phyloP scores from a whole-genome alignment of 176 grass and related monocot genomes.

The Oryza australiensis region DNA sequence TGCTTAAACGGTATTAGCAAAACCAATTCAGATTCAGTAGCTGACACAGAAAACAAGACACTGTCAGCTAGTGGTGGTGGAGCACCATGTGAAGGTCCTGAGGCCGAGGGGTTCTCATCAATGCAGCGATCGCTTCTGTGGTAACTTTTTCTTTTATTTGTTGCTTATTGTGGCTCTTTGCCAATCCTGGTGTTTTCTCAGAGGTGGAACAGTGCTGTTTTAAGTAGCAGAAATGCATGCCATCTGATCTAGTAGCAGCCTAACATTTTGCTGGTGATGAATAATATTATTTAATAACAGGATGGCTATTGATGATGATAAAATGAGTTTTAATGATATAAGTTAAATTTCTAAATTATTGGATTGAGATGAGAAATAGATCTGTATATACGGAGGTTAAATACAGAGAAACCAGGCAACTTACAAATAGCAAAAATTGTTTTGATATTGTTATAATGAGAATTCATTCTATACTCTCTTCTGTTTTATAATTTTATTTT shows the following conservation, averaged over 20 bases:
- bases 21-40: constrained; percentile 42
- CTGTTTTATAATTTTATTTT: background rate
- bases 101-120: constrained; percentile 43
- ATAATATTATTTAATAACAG: background rate
- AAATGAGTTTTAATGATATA: background rate
- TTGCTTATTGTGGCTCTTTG: background rate
- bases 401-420: background rate
- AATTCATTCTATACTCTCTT: background rate
- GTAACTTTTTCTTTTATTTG: constrained; percentile 50
- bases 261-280: background rate
- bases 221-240: background rate
- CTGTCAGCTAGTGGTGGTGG: constrained; percentile 62
- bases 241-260: background rate
- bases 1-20: constrained; percentile 59
- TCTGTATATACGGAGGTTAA: background rate
- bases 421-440: background rate
- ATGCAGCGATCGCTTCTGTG: constrained; percentile 69
- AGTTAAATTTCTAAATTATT: background rate
- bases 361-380: background rate
- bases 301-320: background rate
- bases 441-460: background rate
- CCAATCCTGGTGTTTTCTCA: background rate
- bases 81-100: constrained; percentile 48
- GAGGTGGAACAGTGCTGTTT: background rate
- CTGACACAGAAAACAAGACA: constrained; percentile 50